Base-by-base conservation (phyloP, 805 yeast genomes). In the Grigorovia yakushimaensis region DNA sequence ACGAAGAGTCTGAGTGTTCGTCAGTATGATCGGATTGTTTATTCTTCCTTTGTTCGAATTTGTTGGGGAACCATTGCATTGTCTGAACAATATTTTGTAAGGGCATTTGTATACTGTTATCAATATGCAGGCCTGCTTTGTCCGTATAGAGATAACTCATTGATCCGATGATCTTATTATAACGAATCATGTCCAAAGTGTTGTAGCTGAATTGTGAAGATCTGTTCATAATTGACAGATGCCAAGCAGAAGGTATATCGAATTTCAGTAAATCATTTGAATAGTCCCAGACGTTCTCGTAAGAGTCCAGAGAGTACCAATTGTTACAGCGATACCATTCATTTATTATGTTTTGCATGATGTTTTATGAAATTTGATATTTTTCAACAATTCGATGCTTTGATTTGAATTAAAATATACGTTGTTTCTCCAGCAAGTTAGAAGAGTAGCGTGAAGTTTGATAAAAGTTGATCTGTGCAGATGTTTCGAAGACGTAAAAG, bases 1-100 rank as follows among this genome's bases (percentile, higher is more conserved):
- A 69, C 35, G 39, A 44, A 5, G 47, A 20, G 8, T 11, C 6
- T 3, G 47, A 20, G 7, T 11, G n/a, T 15, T 33, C 15, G 5
- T 15, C n/a, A 11, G 18, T 6, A 23, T 23, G 6, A 23, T 23
- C 9, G 37, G 33, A 10, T 27, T 27, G 33, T 7, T 7, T 27
- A 27, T 27, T 10, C 5, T n/a, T n/a, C n/a, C n/a, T n/a, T n/a
- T n/a, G n/a, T n/a, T n/a, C n/a, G n/a, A n/a, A n/a, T n/a, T n/a
- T n/a, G n/a, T n/a, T n/a, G n/a, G 37, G 37, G 17, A 33, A 33
- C 37, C 37, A 33, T 33, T 33, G n/a, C 37, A 33, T 33, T 9
- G 37, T 33, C 17, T 33, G 18, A 6, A 15, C 37, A 13, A 33
- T 15, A 33, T 33, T n/a, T 33, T 33, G 37, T 15, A 33, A 33